Evolutionary conservation across 345 rosid species (phyloP).

Genomic region (Ricinus communis): DNA sequence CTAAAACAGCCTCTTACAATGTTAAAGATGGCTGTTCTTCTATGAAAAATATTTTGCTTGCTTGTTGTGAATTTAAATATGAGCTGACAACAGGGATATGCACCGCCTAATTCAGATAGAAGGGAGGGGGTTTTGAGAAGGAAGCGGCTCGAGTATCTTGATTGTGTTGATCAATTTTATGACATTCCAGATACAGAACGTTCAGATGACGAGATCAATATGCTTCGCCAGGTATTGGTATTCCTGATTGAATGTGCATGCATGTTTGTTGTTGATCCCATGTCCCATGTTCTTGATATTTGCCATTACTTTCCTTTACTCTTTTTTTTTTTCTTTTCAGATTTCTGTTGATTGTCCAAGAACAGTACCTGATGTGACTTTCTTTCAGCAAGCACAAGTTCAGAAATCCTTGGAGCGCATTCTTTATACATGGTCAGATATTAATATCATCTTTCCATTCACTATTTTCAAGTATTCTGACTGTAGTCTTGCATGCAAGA

Average conservation of each 20-base stretch:
- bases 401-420: constrained; percentile 98
- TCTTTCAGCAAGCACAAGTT: constrained; percentile 92
- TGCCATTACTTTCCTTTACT: constrained; percentile 8
- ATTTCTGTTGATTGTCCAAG: constrained; percentile 99
- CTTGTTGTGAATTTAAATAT: constrained; percentile 53
- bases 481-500: not conserved
- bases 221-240: constrained; percentile 98
- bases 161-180: constrained; percentile 89
- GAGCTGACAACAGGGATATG: constrained; percentile 99
- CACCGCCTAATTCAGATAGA: constrained; percentile 99
- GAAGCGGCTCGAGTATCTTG: constrained; percentile 91
- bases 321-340: too few species aligned
- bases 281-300: constrained; percentile 13
- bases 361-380: constrained; percentile 90
- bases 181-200: constrained; percentile 96
- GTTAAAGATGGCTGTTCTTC: not conserved
- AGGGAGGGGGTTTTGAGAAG: constrained; percentile 88
- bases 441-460: constrained; percentile 8
- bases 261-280: constrained; percentile 1
- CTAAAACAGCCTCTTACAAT: constrained; percentile 4
- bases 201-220: constrained; percentile 90
- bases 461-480: not conserved
- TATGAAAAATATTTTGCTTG: constrained; percentile 14
- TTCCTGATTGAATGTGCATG: constrained; percentile 6
- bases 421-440: constrained; percentile 88